A percentile compares a stretch with the other conserved stretches of the same genome.
Conservation (phyloP, 768 basidiomycete genomes). For the Leccinellum rugosiceps region DNA sequence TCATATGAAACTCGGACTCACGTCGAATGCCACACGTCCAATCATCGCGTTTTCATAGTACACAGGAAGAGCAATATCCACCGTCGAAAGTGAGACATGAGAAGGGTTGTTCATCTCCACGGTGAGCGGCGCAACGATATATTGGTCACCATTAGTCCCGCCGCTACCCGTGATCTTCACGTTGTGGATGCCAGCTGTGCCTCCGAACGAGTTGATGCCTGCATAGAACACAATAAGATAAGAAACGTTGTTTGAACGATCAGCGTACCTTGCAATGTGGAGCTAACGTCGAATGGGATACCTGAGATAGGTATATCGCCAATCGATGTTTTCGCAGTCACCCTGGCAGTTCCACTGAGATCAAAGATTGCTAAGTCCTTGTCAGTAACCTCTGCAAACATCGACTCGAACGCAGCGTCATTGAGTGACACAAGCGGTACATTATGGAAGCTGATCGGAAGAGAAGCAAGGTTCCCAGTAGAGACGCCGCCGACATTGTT, state of each 20-base stretch:
- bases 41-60: constrained; percentile 53
- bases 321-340: constrained; percentile 57
- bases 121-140: constrained; percentile 54
- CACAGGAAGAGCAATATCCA: constrained; percentile 55
- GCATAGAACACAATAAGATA: not conserved
- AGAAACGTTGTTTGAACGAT: not conserved
- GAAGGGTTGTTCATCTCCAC: constrained; percentile 64
- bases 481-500: constrained; percentile 59
- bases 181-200: constrained; percentile 48
- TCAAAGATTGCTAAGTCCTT: constrained; percentile 41
- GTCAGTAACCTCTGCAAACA: constrained; percentile 62
- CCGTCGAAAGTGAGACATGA: constrained; percentile 60
- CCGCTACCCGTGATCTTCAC: constrained; percentile 65
- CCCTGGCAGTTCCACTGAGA: constrained; percentile 55
- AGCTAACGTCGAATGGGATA: constrained; percentile 60
- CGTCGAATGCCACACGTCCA: constrained; percentile 57
- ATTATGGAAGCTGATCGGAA: constrained; percentile 56
- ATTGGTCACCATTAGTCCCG: constrained; percentile 57
- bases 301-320: constrained; percentile 64
- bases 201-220: constrained; percentile 62
- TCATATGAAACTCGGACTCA: constrained; percentile 28
- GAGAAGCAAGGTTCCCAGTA: constrained; percentile 62
- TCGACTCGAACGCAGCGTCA: constrained; percentile 47
- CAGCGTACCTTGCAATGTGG: constrained; percentile 48
- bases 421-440: constrained; percentile 55